A percentile compares a stretch with the other conserved stretches of the same genome.
Evolutionary conservation across 495 filamentous ascomycete species (phyloP).

Genomic region (Antarctomyces pellizariae): DNA sequence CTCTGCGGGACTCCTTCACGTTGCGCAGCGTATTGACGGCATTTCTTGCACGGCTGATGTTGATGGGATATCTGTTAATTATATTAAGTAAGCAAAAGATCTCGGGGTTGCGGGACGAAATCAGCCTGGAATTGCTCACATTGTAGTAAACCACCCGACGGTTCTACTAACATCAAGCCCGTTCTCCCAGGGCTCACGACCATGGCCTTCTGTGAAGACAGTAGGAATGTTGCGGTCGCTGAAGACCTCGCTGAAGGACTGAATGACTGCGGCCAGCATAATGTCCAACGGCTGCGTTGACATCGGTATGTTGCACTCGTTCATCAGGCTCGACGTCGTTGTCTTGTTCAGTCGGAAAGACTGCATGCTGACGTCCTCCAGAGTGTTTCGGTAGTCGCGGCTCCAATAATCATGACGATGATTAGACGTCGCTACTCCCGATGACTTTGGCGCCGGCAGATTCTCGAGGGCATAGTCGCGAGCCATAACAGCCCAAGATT

Average conservation of each 20-base stretch:
- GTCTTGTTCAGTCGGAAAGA: conserved; percentile 22
- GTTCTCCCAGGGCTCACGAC: conserved; percentile 26
- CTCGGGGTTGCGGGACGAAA: not conserved
- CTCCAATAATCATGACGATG: conserved; percentile 27
- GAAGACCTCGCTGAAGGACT: conserved; percentile 24
- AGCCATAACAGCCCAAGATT: conserved; percentile 33
- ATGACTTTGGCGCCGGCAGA: not conserved
- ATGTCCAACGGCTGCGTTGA: conserved; percentile 29
- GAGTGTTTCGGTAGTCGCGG: conserved; percentile 19
- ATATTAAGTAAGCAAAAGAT: conserved; percentile 1
- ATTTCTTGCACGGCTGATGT: conserved; percentile 2
- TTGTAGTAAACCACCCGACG: conserved; percentile 37
- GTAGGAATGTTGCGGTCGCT: conserved; percentile 1
- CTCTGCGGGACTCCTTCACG: conserved; percentile 23
- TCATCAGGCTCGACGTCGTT: conserved; percentile 20
- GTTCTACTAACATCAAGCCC: conserved; percentile 32
- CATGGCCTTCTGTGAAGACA: conserved; percentile 28
- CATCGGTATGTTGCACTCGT: conserved; percentile 22
- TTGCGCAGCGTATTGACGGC: conserved; percentile 19
- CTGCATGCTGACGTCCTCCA: conserved; percentile 24
- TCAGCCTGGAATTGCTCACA: conserved; percentile 21
- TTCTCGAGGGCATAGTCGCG: conserved; percentile 11
- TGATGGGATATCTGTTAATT: conserved; percentile 1
- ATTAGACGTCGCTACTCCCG: conserved; percentile 5
- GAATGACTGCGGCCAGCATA: conserved; percentile 24